These are phyloP conservation scores for Chalciporus chontae DNA, from an alignment of 768 basidiomycete species.

Conservation along the genomic window DNA sequence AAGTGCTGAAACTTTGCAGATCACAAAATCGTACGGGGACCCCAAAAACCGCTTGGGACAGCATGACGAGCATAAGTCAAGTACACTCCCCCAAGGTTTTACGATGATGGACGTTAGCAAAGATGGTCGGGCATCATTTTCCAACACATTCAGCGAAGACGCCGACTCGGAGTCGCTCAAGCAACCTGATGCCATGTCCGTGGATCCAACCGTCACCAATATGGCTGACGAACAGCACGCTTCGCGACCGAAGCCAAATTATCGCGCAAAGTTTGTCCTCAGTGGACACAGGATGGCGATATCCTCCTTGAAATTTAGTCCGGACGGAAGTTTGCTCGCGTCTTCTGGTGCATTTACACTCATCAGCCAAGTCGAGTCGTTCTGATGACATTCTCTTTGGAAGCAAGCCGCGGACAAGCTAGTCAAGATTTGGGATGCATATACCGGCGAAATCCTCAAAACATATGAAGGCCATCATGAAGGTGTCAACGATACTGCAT, in stretches of 20 bases:
- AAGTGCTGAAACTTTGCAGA: not conserved
- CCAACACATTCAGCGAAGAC: not conserved
- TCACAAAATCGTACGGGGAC: constrained; percentile 1
- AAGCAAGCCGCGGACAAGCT: constrained; percentile 80
- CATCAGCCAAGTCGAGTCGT: constrained; percentile 2
- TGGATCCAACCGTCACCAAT: constrained; percentile 1
- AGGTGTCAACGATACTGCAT: constrained; percentile 89
- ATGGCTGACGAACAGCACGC: constrained; percentile 3
- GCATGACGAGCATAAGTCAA: not conserved
- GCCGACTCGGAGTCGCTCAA: constrained; percentile 7
- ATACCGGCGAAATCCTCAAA: constrained; percentile 66
- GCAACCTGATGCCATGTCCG: constrained; percentile 7
- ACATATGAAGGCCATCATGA: constrained; percentile 72
- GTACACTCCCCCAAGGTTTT: not conserved
- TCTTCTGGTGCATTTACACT: constrained; percentile 66
- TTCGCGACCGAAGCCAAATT: constrained; percentile 39
- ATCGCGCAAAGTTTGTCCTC: constrained; percentile 57
- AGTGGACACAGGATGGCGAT: constrained; percentile 83
- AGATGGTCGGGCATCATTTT: constrained; percentile 1
- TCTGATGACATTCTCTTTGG: constrained; percentile 28
- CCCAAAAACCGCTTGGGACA: constrained; percentile 7
- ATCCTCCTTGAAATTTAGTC: constrained; percentile 85
- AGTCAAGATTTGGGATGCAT: constrained; percentile 77
- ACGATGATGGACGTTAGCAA: constrained; percentile 16
- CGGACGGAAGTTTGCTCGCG: constrained; percentile 76